Conservation (phyloP, 345 rosid genomes). For the Salix brachista region DNA sequence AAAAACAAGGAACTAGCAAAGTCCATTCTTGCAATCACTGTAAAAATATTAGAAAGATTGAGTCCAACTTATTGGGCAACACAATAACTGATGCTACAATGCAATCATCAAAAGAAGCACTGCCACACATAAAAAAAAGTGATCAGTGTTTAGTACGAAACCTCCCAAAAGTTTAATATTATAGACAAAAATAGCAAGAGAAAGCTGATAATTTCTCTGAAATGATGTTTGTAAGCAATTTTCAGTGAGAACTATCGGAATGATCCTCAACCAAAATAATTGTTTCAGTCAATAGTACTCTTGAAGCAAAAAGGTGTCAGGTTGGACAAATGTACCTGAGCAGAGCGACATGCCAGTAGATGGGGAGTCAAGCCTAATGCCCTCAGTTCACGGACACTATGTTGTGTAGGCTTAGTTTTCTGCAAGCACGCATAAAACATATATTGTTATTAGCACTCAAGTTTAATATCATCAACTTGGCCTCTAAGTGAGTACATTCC, state of each 20-base stretch:
- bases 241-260: background rate
- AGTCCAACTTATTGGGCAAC: background rate
- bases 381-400: constrained; percentile 36
- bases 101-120: background rate
- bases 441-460: background rate
- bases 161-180: background rate
- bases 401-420: constrained; percentile 39
- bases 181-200: background rate
- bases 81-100: background rate
- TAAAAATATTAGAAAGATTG: background rate
- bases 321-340: constrained; percentile 21
- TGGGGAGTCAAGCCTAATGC: constrained; percentile 38
- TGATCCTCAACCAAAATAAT: background rate
- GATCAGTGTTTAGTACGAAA: background rate
- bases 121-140: constrained; percentile 1
- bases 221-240: background rate
- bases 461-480: background rate
- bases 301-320: background rate
- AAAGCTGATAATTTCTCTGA: background rate
- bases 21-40: background rate
- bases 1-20: background rate
- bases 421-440: constrained; percentile 8
- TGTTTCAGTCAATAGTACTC: background rate
- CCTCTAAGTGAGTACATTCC: background rate
- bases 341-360: constrained; percentile 35